phyloP scores from a whole-genome alignment of 2,329 filamentous ascomycete genomes.

The Colletotrichum lini region DNA sequence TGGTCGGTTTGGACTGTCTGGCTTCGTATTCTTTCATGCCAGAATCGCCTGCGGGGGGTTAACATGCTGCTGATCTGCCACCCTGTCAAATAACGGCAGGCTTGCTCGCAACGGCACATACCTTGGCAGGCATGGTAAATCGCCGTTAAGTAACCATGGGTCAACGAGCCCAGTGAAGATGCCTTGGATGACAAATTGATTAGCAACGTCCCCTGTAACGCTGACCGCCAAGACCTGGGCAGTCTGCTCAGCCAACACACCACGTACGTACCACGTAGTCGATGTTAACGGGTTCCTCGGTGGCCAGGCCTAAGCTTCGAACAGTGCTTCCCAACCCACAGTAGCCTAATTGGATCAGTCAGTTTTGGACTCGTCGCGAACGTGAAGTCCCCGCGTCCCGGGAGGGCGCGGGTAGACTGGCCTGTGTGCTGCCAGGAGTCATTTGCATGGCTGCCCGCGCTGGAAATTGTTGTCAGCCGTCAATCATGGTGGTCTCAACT shows the following conservation, averaged over 20 bases:
- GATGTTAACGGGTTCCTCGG: conserved; percentile 70
- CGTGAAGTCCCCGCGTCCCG: conserved; percentile 33
- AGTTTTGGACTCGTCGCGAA: conserved; percentile 23
- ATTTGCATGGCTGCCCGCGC: conserved; percentile 70
- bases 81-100: conserved; percentile 20
- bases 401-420: conserved; percentile 45
- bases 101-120: conserved; percentile 48
- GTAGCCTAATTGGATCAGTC: conserved; percentile 69
- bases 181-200: conserved; percentile 61
- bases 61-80: conserved; percentile 16
- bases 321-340: conserved; percentile 81
- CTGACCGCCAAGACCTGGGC: conserved; percentile 31
- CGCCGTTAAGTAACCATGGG: conserved; percentile 73
- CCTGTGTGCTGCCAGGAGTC: conserved; percentile 59
- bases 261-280: conserved; percentile 76
- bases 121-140: conserved; percentile 71
- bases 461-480: conserved; percentile 50
- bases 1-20: conserved; percentile 52
- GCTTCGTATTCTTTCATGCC: conserved; percentile 62
- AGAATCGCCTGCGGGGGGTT: conserved; percentile 53
- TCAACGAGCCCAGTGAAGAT: conserved; percentile 86
- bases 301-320: conserved; percentile 71
- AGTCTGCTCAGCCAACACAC: conserved; percentile 28
- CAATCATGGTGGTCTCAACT: conserved; percentile 1
- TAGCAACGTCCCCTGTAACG: conserved; percentile 40